Evolutionary conservation across 176 grass and related monocot genomes (phyloP).

Genomic region (Juncus effusus): DNA sequence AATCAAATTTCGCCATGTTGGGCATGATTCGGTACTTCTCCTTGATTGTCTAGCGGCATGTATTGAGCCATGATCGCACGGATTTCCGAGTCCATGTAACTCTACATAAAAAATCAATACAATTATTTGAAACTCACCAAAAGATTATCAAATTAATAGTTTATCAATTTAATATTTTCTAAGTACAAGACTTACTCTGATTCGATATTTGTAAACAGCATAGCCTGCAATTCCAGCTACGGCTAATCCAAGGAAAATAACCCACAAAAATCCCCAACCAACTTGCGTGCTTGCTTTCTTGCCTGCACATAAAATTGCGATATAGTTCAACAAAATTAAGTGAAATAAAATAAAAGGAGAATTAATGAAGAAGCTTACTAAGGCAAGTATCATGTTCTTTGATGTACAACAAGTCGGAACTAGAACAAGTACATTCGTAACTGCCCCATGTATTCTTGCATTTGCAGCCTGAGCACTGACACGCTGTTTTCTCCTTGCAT

Average conservation of each 20-base stretch:
- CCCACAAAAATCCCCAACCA: constrained; percentile 87
- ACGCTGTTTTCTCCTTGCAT: constrained; percentile 73
- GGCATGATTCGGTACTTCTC: constrained; percentile 43
- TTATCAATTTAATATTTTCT: not conserved
- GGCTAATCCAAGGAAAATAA: constrained; percentile 62
- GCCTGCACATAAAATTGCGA: constrained; percentile 35
- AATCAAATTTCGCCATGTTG: constrained; percentile 53
- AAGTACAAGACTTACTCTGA: constrained; percentile 46
- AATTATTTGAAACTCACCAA: constrained; percentile 18
- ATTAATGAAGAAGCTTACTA: constrained; percentile 42
- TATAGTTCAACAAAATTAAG: not conserved
- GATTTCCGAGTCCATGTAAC: constrained; percentile 89
- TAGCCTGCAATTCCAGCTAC: constrained; percentile 65
- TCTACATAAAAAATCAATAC: constrained; percentile 32
- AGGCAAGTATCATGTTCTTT: constrained; percentile 96
- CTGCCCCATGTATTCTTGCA: constrained; percentile 97
- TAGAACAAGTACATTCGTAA: constrained; percentile 67
- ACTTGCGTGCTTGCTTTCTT: constrained; percentile 46
- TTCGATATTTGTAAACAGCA: constrained; percentile 89
- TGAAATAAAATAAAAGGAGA: constrained; percentile 6
- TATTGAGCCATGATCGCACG: constrained; percentile 87
- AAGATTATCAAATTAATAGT: constrained; percentile 2
- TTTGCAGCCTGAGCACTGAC: constrained; percentile 84
- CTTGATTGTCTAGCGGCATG: constrained; percentile 79
- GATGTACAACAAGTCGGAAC: constrained; percentile 76